Evolutionary conservation across 1,284 basidiomycete genomes (phyloP), one percentile per base, ranked within the genome.

Genomic region (Exobasidium cylindrosporum): DNA sequence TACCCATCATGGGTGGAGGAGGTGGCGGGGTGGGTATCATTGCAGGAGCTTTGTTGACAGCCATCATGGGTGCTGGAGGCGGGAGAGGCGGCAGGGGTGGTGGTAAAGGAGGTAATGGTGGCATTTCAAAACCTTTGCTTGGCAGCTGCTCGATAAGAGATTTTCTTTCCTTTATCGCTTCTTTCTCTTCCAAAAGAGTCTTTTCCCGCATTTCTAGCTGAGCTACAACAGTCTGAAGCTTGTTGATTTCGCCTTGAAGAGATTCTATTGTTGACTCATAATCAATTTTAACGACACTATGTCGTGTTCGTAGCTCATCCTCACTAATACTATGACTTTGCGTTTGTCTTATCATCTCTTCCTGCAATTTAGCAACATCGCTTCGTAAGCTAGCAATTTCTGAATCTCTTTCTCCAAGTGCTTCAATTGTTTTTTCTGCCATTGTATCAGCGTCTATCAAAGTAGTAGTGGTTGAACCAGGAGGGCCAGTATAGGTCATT

Each of bases 361-460:
- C 64, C 60, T 74, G 72, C 32, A 74, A 49, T 53, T 70, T 74
- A 29, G 71, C 71, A 4, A 74, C 50, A 44, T 74, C 71, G 0
- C 69, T 52, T 24, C 73, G 65, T 35, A 72, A 60, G 29, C 64
- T 69, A 2, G 78, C 71, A 44, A 91, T 87, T 71, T 88, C 86
- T 17, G 86, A 83, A 54, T 92, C 90, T 72, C 89, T 89, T 73
- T 86, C 84, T 1, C 85, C 83, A 28, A 92, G 79, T 44, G 84
- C 85, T 58, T 90, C 88, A 32, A 94, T 87, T 1, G 87, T 85
- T 44, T 85, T 84, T 26, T 83, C 84, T 0, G 87, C 89, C 72
- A 94, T 88, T n/a, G 83, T 74, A 63, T 88, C 86, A 0, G 88
- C 85, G 72, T 91, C 89, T n/a, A 7, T n/a, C 3, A 29, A 30